These are phyloP conservation scores for Osmanthus fragrans DNA, from an alignment of 257 asterid genomes.

Conservation along the genomic window DNA sequence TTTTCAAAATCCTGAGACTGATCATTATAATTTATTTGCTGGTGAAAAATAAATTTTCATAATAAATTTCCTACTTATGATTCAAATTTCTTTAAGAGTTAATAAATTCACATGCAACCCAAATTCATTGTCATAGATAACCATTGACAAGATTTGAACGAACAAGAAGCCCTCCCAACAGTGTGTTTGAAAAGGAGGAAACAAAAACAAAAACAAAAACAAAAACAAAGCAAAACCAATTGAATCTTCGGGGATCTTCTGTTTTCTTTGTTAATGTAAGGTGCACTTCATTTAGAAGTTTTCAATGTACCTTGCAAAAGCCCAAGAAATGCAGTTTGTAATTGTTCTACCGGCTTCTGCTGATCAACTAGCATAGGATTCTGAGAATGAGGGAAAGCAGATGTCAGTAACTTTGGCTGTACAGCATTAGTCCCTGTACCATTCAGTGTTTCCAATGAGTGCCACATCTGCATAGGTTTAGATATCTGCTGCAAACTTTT, in stretches of 20 bases:
- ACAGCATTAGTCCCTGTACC: conserved; percentile 8
- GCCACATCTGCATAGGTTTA: not conserved
- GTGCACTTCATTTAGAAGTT: not conserved
- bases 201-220: not conserved
- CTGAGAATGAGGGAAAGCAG: conserved; percentile 31
- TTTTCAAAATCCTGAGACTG: not conserved
- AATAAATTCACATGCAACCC: not conserved
- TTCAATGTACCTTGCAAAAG: conserved; percentile 28
- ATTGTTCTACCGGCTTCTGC: conserved; percentile 23
- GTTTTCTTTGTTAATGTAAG: not conserved
- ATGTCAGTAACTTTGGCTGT: conserved; percentile 21
- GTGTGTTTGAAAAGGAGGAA: not conserved
- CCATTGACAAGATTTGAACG: not conserved
- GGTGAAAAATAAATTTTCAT: not conserved
- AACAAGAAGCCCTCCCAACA: not conserved
- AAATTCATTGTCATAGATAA: not conserved
- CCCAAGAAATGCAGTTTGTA: conserved; percentile 18
- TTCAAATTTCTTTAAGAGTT: not conserved
- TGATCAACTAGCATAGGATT: conserved; percentile 25
- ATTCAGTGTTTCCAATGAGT: conserved; percentile 18
- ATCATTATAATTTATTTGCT: not conserved
- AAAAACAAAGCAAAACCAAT: not conserved
- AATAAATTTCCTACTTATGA: not conserved
- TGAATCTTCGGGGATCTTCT: not conserved
- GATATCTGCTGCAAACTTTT: conserved; percentile 8